These are phyloP conservation scores for Pseudocercospora musae DNA, from an alignment of 2,329 filamentous ascomycete species.

Conservation along the genomic window DNA sequence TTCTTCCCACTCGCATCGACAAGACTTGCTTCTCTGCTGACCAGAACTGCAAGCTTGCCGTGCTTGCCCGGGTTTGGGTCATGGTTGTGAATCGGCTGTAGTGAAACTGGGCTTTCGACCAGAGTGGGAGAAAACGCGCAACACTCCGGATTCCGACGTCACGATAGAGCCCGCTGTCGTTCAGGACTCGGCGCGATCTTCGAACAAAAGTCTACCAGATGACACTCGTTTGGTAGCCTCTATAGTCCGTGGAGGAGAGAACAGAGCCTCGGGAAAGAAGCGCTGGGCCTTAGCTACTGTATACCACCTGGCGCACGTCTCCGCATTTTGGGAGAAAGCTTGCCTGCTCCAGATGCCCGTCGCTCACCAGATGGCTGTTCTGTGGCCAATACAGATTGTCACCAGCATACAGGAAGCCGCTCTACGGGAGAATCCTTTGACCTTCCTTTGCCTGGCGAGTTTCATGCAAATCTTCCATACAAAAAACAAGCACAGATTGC, in stretches of 20 bases:
- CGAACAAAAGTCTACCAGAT: neutral
- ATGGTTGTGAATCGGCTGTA: neutral
- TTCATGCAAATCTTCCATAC: no score
- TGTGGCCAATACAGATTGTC: slow-evolving; percentile 2
- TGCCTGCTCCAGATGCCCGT: no score
- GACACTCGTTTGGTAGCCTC: neutral
- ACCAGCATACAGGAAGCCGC: no score
- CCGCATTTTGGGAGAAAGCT: neutral
- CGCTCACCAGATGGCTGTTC: neutral
- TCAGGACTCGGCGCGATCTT: neutral
- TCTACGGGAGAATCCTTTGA: no score
- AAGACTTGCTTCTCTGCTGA: neutral
- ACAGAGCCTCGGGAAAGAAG: neutral
- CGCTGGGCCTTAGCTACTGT: neutral
- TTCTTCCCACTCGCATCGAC: neutral
- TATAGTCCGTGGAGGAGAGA: neutral
- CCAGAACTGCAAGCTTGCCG: neutral
- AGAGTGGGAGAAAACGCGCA: neutral
- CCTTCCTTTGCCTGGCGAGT: no score
- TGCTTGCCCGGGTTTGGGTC: neutral
- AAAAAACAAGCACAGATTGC: no score
- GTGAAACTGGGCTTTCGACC: neutral
- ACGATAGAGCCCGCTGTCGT: neutral
- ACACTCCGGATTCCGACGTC: neutral
- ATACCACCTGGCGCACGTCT: neutral